Conservation (phyloP, 1,284 basidiomycete species). For the Ceratobasidium sp. region DNA sequence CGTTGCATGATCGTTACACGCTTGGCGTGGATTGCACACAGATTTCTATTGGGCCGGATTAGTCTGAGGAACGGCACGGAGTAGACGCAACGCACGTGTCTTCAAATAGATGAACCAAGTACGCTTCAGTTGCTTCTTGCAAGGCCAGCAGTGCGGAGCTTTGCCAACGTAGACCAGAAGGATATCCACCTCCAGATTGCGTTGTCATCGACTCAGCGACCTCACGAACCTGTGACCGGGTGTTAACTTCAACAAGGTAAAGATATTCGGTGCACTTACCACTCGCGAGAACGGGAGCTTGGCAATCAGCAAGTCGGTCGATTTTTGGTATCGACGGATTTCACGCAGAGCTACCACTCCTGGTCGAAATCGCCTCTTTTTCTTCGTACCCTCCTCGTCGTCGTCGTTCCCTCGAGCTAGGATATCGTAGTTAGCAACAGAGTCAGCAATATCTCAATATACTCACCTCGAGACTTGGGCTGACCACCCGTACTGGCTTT, state of each 20-base stretch:
- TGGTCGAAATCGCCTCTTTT: constrained; percentile 72
- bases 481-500: constrained; percentile 29
- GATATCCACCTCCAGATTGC: constrained; percentile 65
- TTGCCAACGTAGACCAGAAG: constrained; percentile 82
- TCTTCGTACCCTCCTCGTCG: constrained; percentile 56
- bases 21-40: constrained; percentile 97
- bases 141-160: constrained; percentile 86
- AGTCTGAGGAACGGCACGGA: constrained; percentile 27
- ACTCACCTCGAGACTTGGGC: constrained; percentile 29
- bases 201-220: constrained; percentile 87
- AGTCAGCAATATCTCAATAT: background rate
- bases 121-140: constrained; percentile 95
- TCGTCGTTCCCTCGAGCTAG: constrained; percentile 47
- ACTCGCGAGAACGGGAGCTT: constrained; percentile 91
- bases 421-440: background rate
- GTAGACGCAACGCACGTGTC: constrained; percentile 76
- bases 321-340: constrained; percentile 92
- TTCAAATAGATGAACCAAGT: constrained; percentile 91
- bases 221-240: constrained; percentile 76
- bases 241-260: constrained; percentile 38
- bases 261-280: constrained; percentile 59
- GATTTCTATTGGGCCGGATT: constrained; percentile 63
- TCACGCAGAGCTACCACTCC: constrained; percentile 89
- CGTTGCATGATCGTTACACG: constrained; percentile 98
- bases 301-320: constrained; percentile 83